Evolutionary conservation across 192 early-diverging fungal genomes (phyloP).

Genomic region (Coemansia sp.): DNA sequence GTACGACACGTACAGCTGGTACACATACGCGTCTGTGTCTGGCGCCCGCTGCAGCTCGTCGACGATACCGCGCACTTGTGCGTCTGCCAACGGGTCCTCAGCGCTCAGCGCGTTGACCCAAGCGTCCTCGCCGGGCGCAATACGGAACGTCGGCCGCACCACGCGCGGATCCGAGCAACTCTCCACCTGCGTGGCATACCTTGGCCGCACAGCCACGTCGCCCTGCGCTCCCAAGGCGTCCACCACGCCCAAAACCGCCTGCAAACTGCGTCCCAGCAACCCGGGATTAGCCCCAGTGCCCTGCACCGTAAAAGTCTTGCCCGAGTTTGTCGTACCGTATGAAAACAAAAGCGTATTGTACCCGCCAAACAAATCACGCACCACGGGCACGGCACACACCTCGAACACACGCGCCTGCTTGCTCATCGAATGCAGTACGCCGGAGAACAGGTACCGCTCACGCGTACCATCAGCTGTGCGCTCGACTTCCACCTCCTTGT

Average conservation of each 20-base stretch:
- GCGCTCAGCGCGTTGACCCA: constrained; percentile 25
- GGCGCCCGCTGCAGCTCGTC: constrained; percentile 17
- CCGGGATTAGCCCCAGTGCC: constrained; percentile 53
- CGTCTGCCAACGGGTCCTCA: neutral
- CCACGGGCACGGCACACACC: constrained; percentile 56
- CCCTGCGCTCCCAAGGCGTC: constrained; percentile 34
- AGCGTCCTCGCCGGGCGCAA: constrained; percentile 44
- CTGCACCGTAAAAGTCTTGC: constrained; percentile 69
- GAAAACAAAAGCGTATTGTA: constrained; percentile 66
- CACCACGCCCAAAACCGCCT: constrained; percentile 58
- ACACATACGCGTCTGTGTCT: constrained; percentile 57
- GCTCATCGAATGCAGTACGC: constrained; percentile 53
- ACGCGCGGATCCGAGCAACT: constrained; percentile 44
- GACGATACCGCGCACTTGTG: constrained; percentile 14
- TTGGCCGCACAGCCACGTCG: constrained; percentile 30
- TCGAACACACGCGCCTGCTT: constrained; percentile 59
- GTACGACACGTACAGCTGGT: constrained; percentile 83
- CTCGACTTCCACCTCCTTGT: constrained; percentile 48
- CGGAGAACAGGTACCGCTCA: constrained; percentile 58
- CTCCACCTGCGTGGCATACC: constrained; percentile 44
- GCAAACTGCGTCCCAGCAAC: constrained; percentile 58
- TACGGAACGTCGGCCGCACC: constrained; percentile 22
- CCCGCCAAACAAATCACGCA: constrained; percentile 55
- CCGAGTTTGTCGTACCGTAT: constrained; percentile 70
- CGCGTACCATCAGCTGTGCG: constrained; percentile 9